Conservation (phyloP, 495 filamentous ascomycete genomes). For the Aeminium ludgeri region DNA sequence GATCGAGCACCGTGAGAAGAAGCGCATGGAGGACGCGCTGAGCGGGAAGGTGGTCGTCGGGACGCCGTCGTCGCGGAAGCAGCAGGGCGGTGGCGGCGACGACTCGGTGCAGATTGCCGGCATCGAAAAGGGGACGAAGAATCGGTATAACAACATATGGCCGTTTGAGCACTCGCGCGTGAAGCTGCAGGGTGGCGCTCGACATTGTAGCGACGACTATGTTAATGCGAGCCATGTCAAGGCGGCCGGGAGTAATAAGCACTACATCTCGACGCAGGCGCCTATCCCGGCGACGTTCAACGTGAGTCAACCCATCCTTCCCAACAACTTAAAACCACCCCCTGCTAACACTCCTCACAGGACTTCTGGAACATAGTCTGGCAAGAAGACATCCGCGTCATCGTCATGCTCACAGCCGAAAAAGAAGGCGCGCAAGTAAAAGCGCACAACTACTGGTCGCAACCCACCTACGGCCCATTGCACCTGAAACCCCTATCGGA, state of each 20-base stretch:
- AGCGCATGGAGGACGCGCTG: slow-evolving; percentile 82
- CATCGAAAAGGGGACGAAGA: slow-evolving; percentile 87
- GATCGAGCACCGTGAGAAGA: slow-evolving; percentile 72
- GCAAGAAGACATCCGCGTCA: slow-evolving; percentile 86
- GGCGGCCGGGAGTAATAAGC: slow-evolving; percentile 59
- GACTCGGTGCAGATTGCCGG: slow-evolving; percentile 55
- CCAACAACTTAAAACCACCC: neutral
- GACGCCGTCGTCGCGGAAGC: slow-evolving; percentile 6
- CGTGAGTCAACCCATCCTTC: slow-evolving; percentile 34
- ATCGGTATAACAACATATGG: slow-evolving; percentile 94
- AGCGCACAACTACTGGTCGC: slow-evolving; percentile 83
- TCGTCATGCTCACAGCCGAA: slow-evolving; percentile 96
- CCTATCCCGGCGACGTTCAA: slow-evolving; percentile 85
- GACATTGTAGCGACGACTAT: slow-evolving; percentile 80
- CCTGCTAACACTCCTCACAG: slow-evolving; percentile 38
- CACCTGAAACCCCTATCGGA: slow-evolving; percentile 64
- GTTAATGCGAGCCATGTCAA: slow-evolving; percentile 85
- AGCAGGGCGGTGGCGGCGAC: neutral
- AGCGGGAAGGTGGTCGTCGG: slow-evolving; percentile 42
- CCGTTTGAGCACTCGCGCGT: slow-evolving; percentile 92
- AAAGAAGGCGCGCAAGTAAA: slow-evolving; percentile 86
- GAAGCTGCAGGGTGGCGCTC: slow-evolving; percentile 48
- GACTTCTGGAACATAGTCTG: slow-evolving; percentile 97
- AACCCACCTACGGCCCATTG: slow-evolving; percentile 63
- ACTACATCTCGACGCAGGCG: slow-evolving; percentile 90